phyloP scores from a whole-genome alignment of 2,329 filamentous ascomycete species.

The Lecanosticta acicola region DNA sequence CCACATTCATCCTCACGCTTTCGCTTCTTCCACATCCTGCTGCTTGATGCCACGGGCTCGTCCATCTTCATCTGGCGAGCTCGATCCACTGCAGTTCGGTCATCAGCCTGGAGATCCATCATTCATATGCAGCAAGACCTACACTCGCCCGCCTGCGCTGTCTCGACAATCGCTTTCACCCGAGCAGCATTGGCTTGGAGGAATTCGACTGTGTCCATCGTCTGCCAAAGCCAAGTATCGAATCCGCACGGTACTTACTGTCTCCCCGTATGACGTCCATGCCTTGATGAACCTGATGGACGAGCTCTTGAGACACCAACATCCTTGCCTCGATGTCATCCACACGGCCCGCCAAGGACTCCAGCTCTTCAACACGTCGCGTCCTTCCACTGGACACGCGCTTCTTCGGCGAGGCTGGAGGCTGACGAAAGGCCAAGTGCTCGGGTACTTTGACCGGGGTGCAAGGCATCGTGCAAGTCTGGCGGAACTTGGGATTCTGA shows the following conservation, averaged over 20 bases:
- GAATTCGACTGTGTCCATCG: background rate
- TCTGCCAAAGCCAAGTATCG: background rate
- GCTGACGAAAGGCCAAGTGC: background rate
- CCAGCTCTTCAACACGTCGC: background rate
- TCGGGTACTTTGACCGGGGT: background rate
- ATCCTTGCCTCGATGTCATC: too few species aligned
- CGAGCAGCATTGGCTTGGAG: too few species aligned
- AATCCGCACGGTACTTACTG: background rate
- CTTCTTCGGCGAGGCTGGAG: background rate
- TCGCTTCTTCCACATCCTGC: background rate
- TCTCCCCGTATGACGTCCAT: too few species aligned
- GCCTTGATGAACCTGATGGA: too few species aligned
- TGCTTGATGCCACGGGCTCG: background rate
- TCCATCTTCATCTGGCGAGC: background rate
- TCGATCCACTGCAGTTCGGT: too few species aligned
- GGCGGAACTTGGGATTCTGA: background rate
- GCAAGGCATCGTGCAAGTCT: background rate
- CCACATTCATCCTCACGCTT: too few species aligned
- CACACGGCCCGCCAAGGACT: too few species aligned
- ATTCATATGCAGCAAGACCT: too few species aligned
- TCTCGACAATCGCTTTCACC: too few species aligned
- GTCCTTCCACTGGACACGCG: background rate
- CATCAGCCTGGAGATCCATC: too few species aligned
- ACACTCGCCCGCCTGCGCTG: too few species aligned
- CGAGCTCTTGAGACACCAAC: too few species aligned